Evolutionary conservation across 2,329 filamentous ascomycete genomes (phyloP).

Genomic region (Fusarium albosuccineum): DNA sequence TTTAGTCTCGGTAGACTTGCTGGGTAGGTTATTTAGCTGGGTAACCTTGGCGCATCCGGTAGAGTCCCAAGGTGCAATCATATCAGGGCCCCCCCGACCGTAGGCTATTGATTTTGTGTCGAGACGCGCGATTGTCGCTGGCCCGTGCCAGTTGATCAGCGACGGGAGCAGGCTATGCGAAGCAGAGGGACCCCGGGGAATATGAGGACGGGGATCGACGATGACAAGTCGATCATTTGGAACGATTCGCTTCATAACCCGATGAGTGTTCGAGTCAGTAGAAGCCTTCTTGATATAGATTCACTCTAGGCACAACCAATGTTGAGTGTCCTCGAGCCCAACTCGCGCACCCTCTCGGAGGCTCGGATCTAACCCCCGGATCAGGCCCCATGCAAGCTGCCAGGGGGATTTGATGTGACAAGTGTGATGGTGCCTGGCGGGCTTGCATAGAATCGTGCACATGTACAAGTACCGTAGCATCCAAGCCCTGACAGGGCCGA

Average conservation of each 20-base stretch:
- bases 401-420: slow-evolving; percentile 33
- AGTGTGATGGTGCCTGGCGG: slow-evolving; percentile 37
- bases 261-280: slow-evolving; percentile 22
- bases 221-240: slow-evolving; percentile 27
- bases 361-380: slow-evolving; percentile 31
- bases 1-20: slow-evolving; percentile 34
- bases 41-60: slow-evolving; percentile 16
- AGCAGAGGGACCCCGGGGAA: slow-evolving; percentile 28
- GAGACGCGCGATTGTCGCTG: slow-evolving; percentile 29
- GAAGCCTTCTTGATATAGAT: background rate
- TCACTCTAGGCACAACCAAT: too few relatives aligned
- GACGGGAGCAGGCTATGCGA: slow-evolving; percentile 16
- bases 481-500: slow-evolving; percentile 28
- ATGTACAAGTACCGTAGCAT: slow-evolving; percentile 10
- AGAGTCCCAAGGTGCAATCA: background rate
- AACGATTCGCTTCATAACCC: too few relatives aligned
- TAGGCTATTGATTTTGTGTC: slow-evolving; percentile 25
- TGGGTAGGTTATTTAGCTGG: slow-evolving; percentile 34
- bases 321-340: background rate
- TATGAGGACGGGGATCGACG: slow-evolving; percentile 31
- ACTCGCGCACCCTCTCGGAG: background rate
- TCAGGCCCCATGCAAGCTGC: slow-evolving; percentile 20
- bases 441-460: slow-evolving; percentile 29
- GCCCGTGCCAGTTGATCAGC: slow-evolving; percentile 38
- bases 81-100: slow-evolving; percentile 31